Percentiles rank a stretch among this genome's conserved stretches.
Conservation (phyloP, 2,329 filamentous ascomycete species). For the Chalaropsis thielavioides region DNA sequence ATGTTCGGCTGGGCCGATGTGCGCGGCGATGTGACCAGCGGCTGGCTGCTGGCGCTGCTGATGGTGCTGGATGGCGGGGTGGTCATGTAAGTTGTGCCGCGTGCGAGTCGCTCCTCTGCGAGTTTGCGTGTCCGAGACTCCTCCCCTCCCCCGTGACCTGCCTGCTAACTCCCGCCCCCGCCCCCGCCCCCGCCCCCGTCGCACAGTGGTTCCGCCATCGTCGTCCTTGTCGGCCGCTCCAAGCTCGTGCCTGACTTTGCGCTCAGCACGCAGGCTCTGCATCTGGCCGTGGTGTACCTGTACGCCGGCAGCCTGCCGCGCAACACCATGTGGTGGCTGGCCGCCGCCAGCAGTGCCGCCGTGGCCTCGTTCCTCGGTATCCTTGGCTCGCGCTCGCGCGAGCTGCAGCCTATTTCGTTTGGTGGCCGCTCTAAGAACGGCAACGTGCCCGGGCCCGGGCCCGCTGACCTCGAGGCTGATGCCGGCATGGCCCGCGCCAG, state of each 20-base stretch:
- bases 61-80: slow-evolving; percentile 43
- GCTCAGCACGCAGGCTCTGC: slow-evolving; percentile 71
- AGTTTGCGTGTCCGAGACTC: no score
- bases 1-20: slow-evolving; percentile 45
- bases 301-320: slow-evolving; percentile 65
- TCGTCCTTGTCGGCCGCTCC: slow-evolving; percentile 70
- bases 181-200: no score
- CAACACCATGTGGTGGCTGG: slow-evolving; percentile 75
- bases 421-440: slow-evolving; percentile 39
- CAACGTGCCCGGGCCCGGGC: slow-evolving; percentile 17
- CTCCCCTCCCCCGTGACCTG: no score
- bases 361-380: slow-evolving; percentile 50
- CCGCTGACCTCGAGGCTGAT: slow-evolving; percentile 36
- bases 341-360: slow-evolving; percentile 35
- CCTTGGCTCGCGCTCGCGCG: slow-evolving; percentile 83
- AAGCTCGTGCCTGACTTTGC: slow-evolving; percentile 95
- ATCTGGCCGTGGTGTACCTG: slow-evolving; percentile 61
- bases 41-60: slow-evolving; percentile 44
- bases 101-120: no score
- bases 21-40: slow-evolving; percentile 46
- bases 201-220: slow-evolving; percentile 64
- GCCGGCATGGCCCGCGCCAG: slow-evolving; percentile 38
- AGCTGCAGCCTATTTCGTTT: slow-evolving; percentile 78
- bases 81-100: slow-evolving; percentile 36
- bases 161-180: background rate